phyloP scores from a whole-genome alignment of 495 filamentous ascomycete species.

The Penicillium maclennaniae region DNA sequence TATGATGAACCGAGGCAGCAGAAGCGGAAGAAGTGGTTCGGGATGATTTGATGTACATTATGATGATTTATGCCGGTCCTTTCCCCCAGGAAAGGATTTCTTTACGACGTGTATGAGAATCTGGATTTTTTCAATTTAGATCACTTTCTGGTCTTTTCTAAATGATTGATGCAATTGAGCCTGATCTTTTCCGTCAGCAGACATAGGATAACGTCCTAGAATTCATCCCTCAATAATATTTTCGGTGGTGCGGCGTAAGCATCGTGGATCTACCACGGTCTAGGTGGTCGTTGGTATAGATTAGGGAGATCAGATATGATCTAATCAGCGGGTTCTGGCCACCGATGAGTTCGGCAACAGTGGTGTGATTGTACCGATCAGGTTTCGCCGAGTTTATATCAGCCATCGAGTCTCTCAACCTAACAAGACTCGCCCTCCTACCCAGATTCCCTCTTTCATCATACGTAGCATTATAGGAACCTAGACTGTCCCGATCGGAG shows the following conservation, averaged over 20 bases:
- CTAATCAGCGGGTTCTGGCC: background rate
- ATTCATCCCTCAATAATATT: background rate
- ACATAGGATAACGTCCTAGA: background rate
- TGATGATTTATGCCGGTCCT: conserved; percentile 10
- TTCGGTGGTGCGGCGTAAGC: background rate
- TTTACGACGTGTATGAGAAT: conserved; percentile 11
- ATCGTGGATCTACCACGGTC: background rate
- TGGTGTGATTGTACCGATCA: conserved; percentile 1
- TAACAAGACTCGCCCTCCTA: background rate
- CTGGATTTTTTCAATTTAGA: background rate
- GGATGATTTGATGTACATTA: conserved; percentile 29
- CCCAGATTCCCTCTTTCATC: background rate
- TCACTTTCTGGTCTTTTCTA: background rate
- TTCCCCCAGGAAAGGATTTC: background rate
- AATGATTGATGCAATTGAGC: background rate
- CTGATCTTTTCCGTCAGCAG: background rate
- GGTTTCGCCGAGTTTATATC: background rate
- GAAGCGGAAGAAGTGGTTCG: conserved; percentile 39
- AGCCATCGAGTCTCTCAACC: background rate
- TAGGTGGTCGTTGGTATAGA: background rate
- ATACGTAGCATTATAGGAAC: background rate
- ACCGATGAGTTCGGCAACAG: background rate
- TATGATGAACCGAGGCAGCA: conserved; percentile 11
- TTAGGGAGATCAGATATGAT: background rate
- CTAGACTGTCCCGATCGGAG: background rate